phyloP scores from a whole-genome alignment of 306 rosid species.

The Begonia masoniana region DNA sequence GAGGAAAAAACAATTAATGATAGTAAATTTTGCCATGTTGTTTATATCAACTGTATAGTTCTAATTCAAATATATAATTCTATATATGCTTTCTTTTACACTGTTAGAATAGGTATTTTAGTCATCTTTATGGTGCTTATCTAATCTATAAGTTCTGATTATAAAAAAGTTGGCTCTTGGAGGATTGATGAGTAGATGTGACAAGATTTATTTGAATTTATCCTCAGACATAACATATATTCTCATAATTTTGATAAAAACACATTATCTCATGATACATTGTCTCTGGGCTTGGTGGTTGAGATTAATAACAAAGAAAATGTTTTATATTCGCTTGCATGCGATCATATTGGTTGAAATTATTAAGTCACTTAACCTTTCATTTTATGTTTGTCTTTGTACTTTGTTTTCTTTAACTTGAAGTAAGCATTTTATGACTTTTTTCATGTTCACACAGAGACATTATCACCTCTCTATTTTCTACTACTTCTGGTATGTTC shows the following conservation, averaged over 20 bases:
- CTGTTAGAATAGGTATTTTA: not conserved
- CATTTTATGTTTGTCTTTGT: not conserved
- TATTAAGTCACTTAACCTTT: no score
- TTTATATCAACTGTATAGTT: not conserved
- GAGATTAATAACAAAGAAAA: no score
- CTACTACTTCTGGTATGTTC: not conserved
- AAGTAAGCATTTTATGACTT: not conserved
- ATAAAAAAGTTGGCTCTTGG: not conserved
- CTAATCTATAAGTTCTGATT: not conserved
- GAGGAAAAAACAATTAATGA: not conserved
- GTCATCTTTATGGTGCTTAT: not conserved
- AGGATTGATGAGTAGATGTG: no score
- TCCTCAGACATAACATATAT: no score
- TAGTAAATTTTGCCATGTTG: not conserved
- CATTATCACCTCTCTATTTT: not conserved
- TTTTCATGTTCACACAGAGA: no score
- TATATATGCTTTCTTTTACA: not conserved
- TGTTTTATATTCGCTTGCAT: no score
- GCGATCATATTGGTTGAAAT: no score
- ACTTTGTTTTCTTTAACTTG: not conserved
- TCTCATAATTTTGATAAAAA: no score
- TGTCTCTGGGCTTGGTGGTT: no score
- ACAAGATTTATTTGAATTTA: no score
- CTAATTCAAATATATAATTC: not conserved
- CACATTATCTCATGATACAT: no score